Base-by-base conservation (phyloP, 1,284 basidiomycete genomes). In the Exsudoporus floridanus region DNA sequence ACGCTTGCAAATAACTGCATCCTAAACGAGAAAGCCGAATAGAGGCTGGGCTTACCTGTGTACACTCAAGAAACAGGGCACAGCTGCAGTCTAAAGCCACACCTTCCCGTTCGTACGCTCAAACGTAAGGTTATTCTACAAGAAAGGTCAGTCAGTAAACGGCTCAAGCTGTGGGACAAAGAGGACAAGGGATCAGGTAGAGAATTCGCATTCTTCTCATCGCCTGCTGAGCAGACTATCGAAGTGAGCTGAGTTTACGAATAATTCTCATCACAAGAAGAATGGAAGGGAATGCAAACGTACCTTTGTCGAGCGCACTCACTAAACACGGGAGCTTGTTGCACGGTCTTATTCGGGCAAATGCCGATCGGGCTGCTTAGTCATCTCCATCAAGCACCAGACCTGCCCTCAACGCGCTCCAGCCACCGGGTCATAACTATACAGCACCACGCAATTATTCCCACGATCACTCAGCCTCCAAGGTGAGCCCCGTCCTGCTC, bases 211-310 rank as follows among this genome's bases (percentile, higher is more conserved):
- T 78, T 78, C 69, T 76, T 83, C 81, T 82, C 81, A 77, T 77
- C 54, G 69, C 70, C 76, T 54, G 66, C 60, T 41, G 27, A 48
- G 61, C 65, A 73, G 66, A 64, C 66, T 16, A 54, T 83, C 81
- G 80, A 81, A 81, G 81, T 82, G 81, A 82, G 81, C 80, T 82
- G 80, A 82, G 80, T 80, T 53, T 65, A 77, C 76, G 76, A 74
- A 65, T 49, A 58, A 50, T 56, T 74, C 62, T 83, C 81, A 81
- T 82, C 81, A 62, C 49, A 52, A 50, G 52, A 34, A 16, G 7
- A 34, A 37, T 8, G 12, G 14, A 47, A 40, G 25, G 18, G 10
- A 45, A 57, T 5, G 13, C 5, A 44, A 36, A 54, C 68, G 35
- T 44, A 64, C 62, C 54, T 39, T 34, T 25, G 19, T 47, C n/a